These are phyloP conservation scores for Prunus mume DNA, from an alignment of 306 rosid species.

Conservation along the genomic window DNA sequence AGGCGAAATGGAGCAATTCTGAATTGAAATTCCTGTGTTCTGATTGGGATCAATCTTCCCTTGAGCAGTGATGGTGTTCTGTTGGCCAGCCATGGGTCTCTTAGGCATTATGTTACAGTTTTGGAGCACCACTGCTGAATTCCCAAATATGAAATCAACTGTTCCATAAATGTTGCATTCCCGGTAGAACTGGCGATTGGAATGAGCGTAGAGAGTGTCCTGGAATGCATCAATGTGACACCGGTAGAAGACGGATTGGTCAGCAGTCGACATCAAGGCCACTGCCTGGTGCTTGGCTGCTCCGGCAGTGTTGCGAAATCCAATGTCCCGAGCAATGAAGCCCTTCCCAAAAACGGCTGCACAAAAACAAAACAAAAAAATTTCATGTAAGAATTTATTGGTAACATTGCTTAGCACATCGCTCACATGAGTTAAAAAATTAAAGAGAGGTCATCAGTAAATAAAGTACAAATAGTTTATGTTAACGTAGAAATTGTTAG, in stretches of 20 bases:
- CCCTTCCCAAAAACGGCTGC: constrained; percentile 64
- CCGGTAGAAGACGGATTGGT: constrained; percentile 58
- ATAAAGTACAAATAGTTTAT: not conserved
- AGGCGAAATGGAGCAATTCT: constrained; percentile 49
- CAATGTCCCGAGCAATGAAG: constrained; percentile 65
- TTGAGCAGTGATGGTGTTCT: constrained; percentile 78
- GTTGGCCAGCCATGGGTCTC: constrained; percentile 51
- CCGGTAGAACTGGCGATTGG: constrained; percentile 65
- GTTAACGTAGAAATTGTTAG: not conserved
- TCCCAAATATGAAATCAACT: constrained; percentile 81
- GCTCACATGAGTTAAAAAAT: not conserved
- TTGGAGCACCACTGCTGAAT: constrained; percentile 62
- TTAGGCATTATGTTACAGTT: constrained; percentile 53
- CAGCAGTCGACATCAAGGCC: constrained; percentile 60
- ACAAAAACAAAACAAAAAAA: not conserved
- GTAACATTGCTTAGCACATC: not conserved
- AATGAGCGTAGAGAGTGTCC: constrained; percentile 59
- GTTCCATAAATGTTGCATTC: constrained; percentile 70
- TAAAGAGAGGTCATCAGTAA: not conserved
- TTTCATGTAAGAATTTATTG: not conserved
- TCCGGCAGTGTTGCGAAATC: constrained; percentile 67
- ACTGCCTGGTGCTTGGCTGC: constrained; percentile 77
- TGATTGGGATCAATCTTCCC: constrained; percentile 74
- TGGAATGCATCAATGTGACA: constrained; percentile 63
- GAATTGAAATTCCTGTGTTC: constrained; percentile 69